These are phyloP conservation scores for Pleurozium schreberi DNA, from an alignment of 225 moss, liverwort and hornwort genomes.

Conservation along the genomic window DNA sequence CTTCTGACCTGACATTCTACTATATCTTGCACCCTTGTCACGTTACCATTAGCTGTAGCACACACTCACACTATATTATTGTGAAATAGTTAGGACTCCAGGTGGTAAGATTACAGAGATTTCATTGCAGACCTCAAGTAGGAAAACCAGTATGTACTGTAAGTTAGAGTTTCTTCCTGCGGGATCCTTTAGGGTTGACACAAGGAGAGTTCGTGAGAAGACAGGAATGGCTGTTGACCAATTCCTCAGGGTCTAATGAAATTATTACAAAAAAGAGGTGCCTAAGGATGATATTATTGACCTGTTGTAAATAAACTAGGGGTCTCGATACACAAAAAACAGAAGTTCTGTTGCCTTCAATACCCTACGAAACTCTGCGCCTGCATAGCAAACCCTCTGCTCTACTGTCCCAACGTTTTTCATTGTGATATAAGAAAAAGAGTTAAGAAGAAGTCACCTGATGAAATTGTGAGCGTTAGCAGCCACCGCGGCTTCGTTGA, in stretches of 20 bases:
- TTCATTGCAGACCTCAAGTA: background rate
- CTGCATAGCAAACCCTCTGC: background rate
- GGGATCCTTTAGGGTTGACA: background rate
- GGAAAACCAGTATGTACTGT: background rate
- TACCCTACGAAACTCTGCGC: background rate
- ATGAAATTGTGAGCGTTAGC: slow-evolving; percentile 66
- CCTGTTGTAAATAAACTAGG: background rate
- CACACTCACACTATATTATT: background rate
- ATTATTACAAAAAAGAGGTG: background rate
- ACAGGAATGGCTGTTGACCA: background rate
- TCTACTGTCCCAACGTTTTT: background rate
- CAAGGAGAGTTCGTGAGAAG: background rate
- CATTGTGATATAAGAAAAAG: background rate
- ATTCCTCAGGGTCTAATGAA: background rate
- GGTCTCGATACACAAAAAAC: background rate
- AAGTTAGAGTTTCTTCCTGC: background rate
- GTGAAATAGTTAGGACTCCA: background rate
- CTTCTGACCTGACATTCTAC: background rate
- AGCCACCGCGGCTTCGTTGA: slow-evolving; percentile 43
- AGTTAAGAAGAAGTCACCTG: background rate
- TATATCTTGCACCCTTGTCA: background rate
- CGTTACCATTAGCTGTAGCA: background rate
- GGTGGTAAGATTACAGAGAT: background rate
- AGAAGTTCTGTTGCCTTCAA: background rate
- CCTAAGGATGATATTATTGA: background rate